A percentile compares a stretch with the other conserved stretches of the same genome.
These are phyloP conservation scores for Apiospora sp. DNA, from an alignment of 2,329 filamentous ascomycete species.

Conservation along the genomic window DNA sequence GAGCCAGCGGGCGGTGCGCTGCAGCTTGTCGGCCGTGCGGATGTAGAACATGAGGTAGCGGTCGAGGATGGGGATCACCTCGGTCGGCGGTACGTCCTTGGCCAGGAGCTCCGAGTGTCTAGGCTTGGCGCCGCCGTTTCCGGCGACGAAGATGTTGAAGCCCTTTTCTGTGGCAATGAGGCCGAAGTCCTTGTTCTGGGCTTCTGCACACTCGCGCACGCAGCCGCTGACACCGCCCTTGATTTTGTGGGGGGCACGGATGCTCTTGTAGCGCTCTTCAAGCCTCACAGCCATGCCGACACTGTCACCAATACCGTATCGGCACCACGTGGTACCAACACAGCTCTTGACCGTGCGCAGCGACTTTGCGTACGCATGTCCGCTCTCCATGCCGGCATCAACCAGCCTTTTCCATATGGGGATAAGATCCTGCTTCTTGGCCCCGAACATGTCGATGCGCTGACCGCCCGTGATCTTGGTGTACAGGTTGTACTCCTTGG, in stretches of 20 bases:
- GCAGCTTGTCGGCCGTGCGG: slow-evolving; percentile 87
- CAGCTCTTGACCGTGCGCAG: slow-evolving; percentile 91
- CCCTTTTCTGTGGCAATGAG: slow-evolving; percentile 92
- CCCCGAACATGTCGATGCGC: slow-evolving; percentile 92
- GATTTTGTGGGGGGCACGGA: slow-evolving; percentile 88
- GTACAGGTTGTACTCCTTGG: slow-evolving; percentile 84
- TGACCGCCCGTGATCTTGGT: slow-evolving; percentile 93
- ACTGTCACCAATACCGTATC: slow-evolving; percentile 87
- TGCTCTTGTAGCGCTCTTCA: slow-evolving; percentile 91
- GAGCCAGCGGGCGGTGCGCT: slow-evolving; percentile 88
- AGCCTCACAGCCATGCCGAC: slow-evolving; percentile 89
- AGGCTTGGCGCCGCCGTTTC: slow-evolving; percentile 88
- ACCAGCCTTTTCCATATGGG: slow-evolving; percentile 84
- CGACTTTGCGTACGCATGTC: slow-evolving; percentile 90
- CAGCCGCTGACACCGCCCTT: slow-evolving; percentile 92
- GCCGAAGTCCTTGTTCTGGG: slow-evolving; percentile 92
- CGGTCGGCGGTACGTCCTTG: slow-evolving; percentile 83
- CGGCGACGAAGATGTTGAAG: slow-evolving; percentile 91
- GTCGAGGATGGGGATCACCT: slow-evolving; percentile 85
- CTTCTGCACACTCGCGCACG: slow-evolving; percentile 91
- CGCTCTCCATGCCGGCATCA: slow-evolving; percentile 87
- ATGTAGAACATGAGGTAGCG: slow-evolving; percentile 95
- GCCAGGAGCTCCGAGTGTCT: slow-evolving; percentile 83
- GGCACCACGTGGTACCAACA: slow-evolving; percentile 90
- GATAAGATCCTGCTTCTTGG: slow-evolving; percentile 84